Evolutionary conservation across 2,329 filamentous ascomycete genomes (phyloP).

Genomic region (Hortaea werneckii): DNA sequence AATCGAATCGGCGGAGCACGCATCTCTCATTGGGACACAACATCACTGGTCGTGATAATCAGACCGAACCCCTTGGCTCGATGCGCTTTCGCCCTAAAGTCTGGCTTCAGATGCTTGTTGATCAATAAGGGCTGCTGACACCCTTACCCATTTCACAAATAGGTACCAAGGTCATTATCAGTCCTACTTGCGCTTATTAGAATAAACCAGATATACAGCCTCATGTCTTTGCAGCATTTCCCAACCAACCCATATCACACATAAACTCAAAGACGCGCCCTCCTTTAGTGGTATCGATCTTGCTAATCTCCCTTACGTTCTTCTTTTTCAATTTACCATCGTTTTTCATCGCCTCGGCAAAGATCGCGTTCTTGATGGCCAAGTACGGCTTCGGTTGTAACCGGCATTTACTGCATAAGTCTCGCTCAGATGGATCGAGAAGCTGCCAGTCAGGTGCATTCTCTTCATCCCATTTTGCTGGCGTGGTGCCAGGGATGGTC

Average conservation of each 20-base stretch:
- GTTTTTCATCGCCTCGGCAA: constrained; percentile 81
- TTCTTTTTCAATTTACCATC: constrained; percentile 91
- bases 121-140: too few species aligned
- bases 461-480: constrained; percentile 62
- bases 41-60: too few species aligned
- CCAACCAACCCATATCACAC: constrained; percentile 81
- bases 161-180: background rate
- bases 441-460: constrained; percentile 76
- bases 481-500: constrained; percentile 42
- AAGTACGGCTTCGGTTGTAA: constrained; percentile 91
- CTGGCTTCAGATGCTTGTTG: too few species aligned
- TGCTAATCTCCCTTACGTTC: constrained; percentile 75
- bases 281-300: constrained; percentile 74
- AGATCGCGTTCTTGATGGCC: constrained; percentile 84
- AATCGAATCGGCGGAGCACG: too few species aligned
- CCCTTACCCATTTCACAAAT: too few species aligned
- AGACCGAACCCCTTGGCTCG: too few species aligned
- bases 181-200: too few species aligned
- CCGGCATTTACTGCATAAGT: constrained; percentile 74
- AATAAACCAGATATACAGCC: background rate
- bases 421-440: constrained; percentile 70
- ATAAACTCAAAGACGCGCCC: constrained; percentile 89
- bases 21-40: too few species aligned
- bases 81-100: too few species aligned
- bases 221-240: constrained; percentile 51